Conservation (phyloP, 805 yeast species). For the Nakazawaea populi region DNA sequence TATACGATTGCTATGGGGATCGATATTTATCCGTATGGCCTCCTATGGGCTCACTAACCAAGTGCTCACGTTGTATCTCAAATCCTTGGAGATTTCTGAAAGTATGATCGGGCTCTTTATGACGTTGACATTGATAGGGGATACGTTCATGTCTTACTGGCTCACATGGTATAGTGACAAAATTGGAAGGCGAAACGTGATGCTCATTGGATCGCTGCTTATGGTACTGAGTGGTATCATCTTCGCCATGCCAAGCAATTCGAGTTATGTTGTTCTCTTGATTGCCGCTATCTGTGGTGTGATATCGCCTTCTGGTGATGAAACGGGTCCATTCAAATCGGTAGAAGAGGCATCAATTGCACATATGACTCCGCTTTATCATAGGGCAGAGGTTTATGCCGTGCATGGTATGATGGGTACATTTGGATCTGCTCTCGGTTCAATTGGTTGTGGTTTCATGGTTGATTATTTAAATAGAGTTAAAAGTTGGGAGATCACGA, state of each 20-base stretch:
- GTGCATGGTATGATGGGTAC: slow-evolving; percentile 66
- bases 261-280: slow-evolving; percentile 47
- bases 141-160: slow-evolving; percentile 61
- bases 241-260: slow-evolving; percentile 45
- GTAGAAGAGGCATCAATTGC: slow-evolving; percentile 82
- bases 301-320: slow-evolving; percentile 84
- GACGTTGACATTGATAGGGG: slow-evolving; percentile 78
- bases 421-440: slow-evolving; percentile 70
- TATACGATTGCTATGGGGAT: slow-evolving; percentile 56
- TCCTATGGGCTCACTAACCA: slow-evolving; percentile 80
- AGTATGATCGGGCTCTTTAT: slow-evolving; percentile 67
- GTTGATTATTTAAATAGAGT: slow-evolving; percentile 38
- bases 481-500: slow-evolving; percentile 28
- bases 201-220: slow-evolving; percentile 56
- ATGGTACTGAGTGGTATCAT: slow-evolving; percentile 65
- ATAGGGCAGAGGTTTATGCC: slow-evolving; percentile 71
- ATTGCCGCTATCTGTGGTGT: slow-evolving; percentile 79
- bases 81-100: slow-evolving; percentile 48
- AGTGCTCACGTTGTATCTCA: slow-evolving; percentile 63
- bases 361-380: slow-evolving; percentile 60
- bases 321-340: slow-evolving; percentile 85
- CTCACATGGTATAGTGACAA: slow-evolving; percentile 74
- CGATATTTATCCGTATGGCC: slow-evolving; percentile 64
- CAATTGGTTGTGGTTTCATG: slow-evolving; percentile 54
- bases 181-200: slow-evolving; percentile 62